Evolutionary conservation across 768 basidiomycete genomes (phyloP).

Genomic region (Sporobolomyces phaffii): DNA sequence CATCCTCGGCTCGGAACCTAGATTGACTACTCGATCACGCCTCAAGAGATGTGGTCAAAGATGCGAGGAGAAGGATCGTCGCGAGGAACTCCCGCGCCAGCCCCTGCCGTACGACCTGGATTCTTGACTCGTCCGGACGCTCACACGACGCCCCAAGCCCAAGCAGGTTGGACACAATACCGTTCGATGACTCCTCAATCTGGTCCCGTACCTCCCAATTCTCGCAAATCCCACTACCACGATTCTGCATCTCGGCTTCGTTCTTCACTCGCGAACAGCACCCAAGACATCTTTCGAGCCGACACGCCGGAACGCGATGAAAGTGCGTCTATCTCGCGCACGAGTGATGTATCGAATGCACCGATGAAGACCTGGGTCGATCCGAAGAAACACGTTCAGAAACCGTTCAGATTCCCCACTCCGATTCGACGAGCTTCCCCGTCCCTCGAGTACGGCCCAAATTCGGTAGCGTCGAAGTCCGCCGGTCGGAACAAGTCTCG

Average conservation of each 20-base stretch:
- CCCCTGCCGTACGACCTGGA: not conserved
- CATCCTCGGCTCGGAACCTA: not conserved
- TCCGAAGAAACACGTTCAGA: not conserved
- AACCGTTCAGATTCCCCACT: slow-evolving; percentile 14
- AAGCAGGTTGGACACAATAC: not conserved
- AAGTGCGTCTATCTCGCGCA: too few species aligned
- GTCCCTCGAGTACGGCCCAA: not conserved
- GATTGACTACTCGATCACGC: slow-evolving; percentile 10
- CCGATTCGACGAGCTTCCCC: not conserved
- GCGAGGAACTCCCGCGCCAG: not conserved
- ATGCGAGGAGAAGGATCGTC: not conserved
- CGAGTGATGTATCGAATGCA: too few species aligned
- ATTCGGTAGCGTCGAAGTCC: not conserved
- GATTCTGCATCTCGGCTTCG: not conserved
- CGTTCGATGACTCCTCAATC: not conserved
- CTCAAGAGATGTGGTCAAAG: not conserved
- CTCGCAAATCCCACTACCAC: not conserved
- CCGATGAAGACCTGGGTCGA: slow-evolving; percentile 10
- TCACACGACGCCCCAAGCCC: not conserved
- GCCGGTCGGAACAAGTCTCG: not conserved
- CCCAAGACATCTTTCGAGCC: not conserved
- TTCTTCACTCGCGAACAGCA: not conserved
- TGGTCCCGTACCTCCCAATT: not conserved
- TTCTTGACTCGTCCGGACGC: not conserved
- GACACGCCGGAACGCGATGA: not conserved